Conservation (phyloP, 1,284 basidiomycete species). For the Ceratobasidium sp. region DNA sequence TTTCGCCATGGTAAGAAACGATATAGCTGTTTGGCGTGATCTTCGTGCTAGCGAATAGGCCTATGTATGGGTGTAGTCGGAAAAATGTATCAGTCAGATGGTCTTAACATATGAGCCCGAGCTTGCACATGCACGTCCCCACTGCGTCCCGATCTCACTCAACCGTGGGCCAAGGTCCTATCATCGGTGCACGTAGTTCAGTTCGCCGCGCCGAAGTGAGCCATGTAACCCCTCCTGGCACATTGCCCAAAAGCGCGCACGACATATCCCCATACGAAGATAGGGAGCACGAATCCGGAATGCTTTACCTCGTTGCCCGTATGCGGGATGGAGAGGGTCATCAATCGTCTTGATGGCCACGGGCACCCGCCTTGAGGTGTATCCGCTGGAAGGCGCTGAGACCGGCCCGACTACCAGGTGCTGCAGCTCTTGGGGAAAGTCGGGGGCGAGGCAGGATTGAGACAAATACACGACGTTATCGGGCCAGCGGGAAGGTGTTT, state of each 20-base stretch:
- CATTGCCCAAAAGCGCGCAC: conserved; percentile 18
- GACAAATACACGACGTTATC: conserved; percentile 51
- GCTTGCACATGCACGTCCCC: too few relatives aligned
- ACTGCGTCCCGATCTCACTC: too few relatives aligned
- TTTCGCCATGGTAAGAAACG: conserved; percentile 84
- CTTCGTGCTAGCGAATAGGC: conserved; percentile 80
- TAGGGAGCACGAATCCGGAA: conserved; percentile 19
- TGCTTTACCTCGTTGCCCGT: conserved; percentile 70
- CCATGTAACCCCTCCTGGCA: too few relatives aligned
- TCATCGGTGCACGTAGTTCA: too few relatives aligned
- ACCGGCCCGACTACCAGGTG: conserved; percentile 48
- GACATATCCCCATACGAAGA: not conserved
- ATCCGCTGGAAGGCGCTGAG: conserved; percentile 13
- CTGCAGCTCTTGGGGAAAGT: conserved; percentile 50
- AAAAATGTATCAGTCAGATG: conserved; percentile 39
- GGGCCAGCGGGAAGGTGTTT: conserved; percentile 55
- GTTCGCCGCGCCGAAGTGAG: too few relatives aligned
- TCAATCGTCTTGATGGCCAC: conserved; percentile 53
- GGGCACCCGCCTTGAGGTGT: conserved; percentile 44
- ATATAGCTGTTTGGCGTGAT: conserved; percentile 74
- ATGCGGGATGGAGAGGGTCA: conserved; percentile 70
- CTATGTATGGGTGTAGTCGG: conserved; percentile 39
- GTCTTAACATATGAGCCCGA: conserved; percentile 19
- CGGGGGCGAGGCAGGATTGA: conserved; percentile 51
- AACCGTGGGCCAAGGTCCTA: too few relatives aligned